Evolutionary conservation across 192 early-diverging fungal genomes (phyloP), one percentile per base, ranked within the genome.

Genomic region (Coemansia sp.): DNA sequence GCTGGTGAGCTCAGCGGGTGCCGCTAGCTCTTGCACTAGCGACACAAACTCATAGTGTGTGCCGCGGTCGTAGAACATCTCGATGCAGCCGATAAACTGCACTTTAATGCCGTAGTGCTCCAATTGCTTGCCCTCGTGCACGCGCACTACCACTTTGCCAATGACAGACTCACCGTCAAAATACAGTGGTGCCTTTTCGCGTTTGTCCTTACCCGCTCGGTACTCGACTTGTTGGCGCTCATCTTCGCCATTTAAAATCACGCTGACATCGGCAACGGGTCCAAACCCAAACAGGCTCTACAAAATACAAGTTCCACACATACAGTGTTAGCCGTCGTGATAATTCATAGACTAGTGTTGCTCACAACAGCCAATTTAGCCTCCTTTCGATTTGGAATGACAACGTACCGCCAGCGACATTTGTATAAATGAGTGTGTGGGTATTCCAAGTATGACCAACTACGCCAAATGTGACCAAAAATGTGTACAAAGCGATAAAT

Each of bases 61-160:
- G 58, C 95, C 92, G 45, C 94, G 87, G 78, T 98, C 95, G 78
- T 96, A 94, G 77, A 95, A 98, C 56, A 98, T 87, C 68, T 99
- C 97, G 88, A 82, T 99, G 74, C 93, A 89, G 32, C 98, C 98
- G n/a, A 99, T 89, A 82, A 98, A 98, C 79, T 99, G 95, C 42
- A 98, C 92, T 72, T 97, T 98, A 67, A 99, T 98, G 24, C 98
- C 98, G 62, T 95, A 91, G 86, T 99, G 98, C 76, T 99, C 97
- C 53, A 98, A 80, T 65, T 88, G 90, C 77, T 96, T 98, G n/a
- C 93, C 94, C 71, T 98, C 96, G 65, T 82, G 70, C 19, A 81
- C 77, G 27, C 74, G 76, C 32, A 78, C 67, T 29, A 86, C 74
- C 17, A 83, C 97, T 88, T 95, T 97, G 67, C 98, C 98, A 13